Percentiles rank a stretch among this genome's conserved stretches.
Evolutionary conservation across 768 basidiomycete genomes (phyloP).

Genomic region (Mycena vulgaris): DNA sequence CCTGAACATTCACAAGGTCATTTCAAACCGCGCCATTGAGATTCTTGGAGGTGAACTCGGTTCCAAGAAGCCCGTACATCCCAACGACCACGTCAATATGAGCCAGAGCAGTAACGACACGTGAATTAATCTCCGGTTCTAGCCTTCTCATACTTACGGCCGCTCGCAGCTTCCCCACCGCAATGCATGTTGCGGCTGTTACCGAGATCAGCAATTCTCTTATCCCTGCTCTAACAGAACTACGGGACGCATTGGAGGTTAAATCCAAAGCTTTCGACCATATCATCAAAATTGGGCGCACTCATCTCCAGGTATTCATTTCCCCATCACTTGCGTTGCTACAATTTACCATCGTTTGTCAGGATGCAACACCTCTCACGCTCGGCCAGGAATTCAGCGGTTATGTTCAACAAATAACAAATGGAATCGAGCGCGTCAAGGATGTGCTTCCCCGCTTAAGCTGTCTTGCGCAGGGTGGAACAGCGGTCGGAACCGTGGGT

Average conservation of each 20-base stretch:
- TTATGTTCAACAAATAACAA: constrained; percentile 94
- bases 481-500: constrained; percentile 96
- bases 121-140: constrained; percentile 61
- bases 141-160: not conserved
- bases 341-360: constrained; percentile 20
- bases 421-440: constrained; percentile 90
- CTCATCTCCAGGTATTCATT: constrained; percentile 83
- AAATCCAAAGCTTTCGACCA: constrained; percentile 89
- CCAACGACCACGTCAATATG: constrained; percentile 99
- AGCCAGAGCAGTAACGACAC: constrained; percentile 99
- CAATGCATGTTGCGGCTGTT: constrained; percentile 98
- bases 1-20: constrained; percentile 70
- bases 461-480: constrained; percentile 96
- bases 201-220: constrained; percentile 86
- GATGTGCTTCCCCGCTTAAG: constrained; percentile 88
- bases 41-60: constrained; percentile 95
- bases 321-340: not conserved
- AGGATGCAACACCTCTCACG: constrained; percentile 98
- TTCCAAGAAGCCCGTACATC: constrained; percentile 97
- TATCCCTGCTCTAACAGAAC: constrained; percentile 87
- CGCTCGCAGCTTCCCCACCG: constrained; percentile 90
- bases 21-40: constrained; percentile 98
- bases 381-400: constrained; percentile 99
- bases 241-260: constrained; percentile 86
- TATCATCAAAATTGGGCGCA: constrained; percentile 99